A percentile compares a stretch with the other conserved stretches of the same genome.
Conservation (phyloP, 495 filamentous ascomycete genomes). For the Podospora conica region DNA sequence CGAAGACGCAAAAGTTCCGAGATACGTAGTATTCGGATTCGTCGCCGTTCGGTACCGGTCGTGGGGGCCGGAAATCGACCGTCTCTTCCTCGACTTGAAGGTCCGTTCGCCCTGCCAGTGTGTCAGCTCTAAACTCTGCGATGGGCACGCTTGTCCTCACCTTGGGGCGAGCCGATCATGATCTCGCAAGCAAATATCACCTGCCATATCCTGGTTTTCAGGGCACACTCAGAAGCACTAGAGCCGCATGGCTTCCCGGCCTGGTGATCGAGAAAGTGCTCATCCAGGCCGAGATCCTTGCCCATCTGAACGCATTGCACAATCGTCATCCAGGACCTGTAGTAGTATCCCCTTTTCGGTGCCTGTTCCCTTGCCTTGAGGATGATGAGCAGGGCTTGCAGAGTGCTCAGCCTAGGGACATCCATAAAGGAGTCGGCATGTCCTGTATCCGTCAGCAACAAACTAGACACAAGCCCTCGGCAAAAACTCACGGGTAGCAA, state of each 20-base stretch:
- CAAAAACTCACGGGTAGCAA: constrained; percentile 70
- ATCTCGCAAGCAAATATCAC: constrained; percentile 78
- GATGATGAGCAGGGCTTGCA: constrained; percentile 83
- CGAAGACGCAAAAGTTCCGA: constrained; percentile 76
- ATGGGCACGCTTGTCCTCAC: constrained; percentile 36
- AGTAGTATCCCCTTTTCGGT: constrained; percentile 93
- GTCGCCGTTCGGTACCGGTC: constrained; percentile 60
- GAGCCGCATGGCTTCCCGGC: constrained; percentile 64
- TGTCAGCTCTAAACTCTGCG: background rate
- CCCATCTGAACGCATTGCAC: constrained; percentile 89
- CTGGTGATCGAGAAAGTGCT: constrained; percentile 73
- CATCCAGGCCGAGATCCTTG: constrained; percentile 85
- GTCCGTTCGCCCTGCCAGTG: constrained; percentile 65
- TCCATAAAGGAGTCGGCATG: constrained; percentile 97
- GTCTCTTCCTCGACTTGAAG: constrained; percentile 67
- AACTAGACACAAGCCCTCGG: background rate
- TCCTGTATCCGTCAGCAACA: constrained; percentile 46
- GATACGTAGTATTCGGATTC: constrained; percentile 70
- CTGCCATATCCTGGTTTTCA: constrained; percentile 89
- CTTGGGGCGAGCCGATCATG: constrained; percentile 94
- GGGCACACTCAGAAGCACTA: constrained; percentile 65
- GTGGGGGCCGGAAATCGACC: constrained; percentile 67
- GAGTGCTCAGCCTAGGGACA: constrained; percentile 83
- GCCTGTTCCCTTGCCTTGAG: constrained; percentile 87
- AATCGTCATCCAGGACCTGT: constrained; percentile 95